Base-by-base conservation (phyloP, 257 asterid genomes). In the Cinchona pubescens region DNA sequence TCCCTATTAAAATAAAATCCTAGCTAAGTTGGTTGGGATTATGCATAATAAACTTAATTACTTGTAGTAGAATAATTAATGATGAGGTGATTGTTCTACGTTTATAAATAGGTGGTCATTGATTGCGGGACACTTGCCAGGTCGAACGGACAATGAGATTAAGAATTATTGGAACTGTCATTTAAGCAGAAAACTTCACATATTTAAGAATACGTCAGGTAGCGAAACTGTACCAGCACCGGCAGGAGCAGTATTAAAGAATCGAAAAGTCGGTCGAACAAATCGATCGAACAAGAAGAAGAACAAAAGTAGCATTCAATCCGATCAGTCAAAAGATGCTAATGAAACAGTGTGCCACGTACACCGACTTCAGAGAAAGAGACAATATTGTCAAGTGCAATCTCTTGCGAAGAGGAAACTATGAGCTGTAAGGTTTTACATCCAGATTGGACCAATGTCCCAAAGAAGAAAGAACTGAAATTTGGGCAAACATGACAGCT, bases 91-190 rank as follows among this genome's bases (percentile, higher is more conserved):
- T 32, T 25, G n/a, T 7, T 51, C 6, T 58, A 16, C 16, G 69
- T 7, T 56, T 11, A 0, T 32, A 21, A 79, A 73, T 49, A 93
- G 97, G 82, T 94, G 97, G 98, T 92, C 98, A 5, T 10, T 92
- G 34, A 94, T 94, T 30, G 96, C 97, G 1, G 91, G 82, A 27
- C 79, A 89, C 67, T 81, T 94, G 72, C 92, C 96, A 29, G 97
- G 98, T 85, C 86, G 98, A 88, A 93, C 98, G 79, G 98, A 93
- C 92, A 93, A 93, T 88, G 98, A 93, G 83, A 87, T 93, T 0
- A 93, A 93, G 35, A 93, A 93, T 40, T 91, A 93, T 68, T 93
- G 98, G 97, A 93, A 91, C 77, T 94, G 97, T 68, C 98, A 90
- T 69, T 59, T 94, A 12, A 84, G 98, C 82, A 78, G 96, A 74